Percentiles rank a stretch among this genome's conserved stretches.
phyloP scores from a whole-genome alignment of 352 stramenopile genomes.

The Pythium phragmitis region DNA sequence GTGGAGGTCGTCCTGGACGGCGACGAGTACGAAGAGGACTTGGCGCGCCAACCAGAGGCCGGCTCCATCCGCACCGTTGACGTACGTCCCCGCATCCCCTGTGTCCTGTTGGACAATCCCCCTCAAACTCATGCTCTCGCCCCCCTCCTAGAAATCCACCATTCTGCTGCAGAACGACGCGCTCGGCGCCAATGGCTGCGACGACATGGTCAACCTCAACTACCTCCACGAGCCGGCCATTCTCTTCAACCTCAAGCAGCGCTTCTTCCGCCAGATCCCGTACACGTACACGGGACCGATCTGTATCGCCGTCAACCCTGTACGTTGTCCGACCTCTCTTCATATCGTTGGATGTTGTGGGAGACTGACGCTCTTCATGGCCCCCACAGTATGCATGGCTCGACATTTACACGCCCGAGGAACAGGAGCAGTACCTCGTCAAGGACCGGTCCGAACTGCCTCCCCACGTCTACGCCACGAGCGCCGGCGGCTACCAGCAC shows the following conservation, averaged over 20 bases:
- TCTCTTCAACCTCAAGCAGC: constrained; percentile 89
- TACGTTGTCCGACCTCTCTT: constrained; percentile 42
- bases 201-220: constrained; percentile 88
- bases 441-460: constrained; percentile 68
- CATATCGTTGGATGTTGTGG: no score
- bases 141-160: constrained; percentile 53
- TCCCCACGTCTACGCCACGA: constrained; percentile 83
- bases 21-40: constrained; percentile 67
- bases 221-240: constrained; percentile 92
- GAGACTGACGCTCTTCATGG: neutral
- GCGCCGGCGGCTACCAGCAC: constrained; percentile 74
- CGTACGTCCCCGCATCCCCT: constrained; percentile 29
- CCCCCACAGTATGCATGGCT: constrained; percentile 86
- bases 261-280: constrained; percentile 86
- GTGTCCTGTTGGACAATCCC: neutral
- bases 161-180: constrained; percentile 79
- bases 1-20: constrained; percentile 76
- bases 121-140: neutral
- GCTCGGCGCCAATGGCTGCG: constrained; percentile 51
- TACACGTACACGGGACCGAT: constrained; percentile 98
- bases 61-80: constrained; percentile 51
- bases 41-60: constrained; percentile 56
- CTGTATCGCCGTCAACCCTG: constrained; percentile 97
- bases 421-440: constrained; percentile 78
- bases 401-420: constrained; percentile 84